Evolutionary conservation across 805 yeast species (phyloP), one percentile per base, ranked within the genome.

Genomic region (Clavispora carvajalis): DNA sequence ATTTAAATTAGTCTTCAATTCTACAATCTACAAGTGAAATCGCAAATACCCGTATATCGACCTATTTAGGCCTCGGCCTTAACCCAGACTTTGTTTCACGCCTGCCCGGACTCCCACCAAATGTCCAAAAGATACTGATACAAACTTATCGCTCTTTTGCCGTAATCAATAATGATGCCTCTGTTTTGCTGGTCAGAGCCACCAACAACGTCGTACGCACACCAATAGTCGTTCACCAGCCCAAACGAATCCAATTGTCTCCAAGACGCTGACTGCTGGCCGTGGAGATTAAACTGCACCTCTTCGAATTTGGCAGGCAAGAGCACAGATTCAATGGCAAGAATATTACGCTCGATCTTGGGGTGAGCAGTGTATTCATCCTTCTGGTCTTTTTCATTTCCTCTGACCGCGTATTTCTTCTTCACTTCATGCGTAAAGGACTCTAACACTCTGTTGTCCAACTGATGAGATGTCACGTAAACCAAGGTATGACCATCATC

Each of bases 381-480:
- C 12, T 21, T 30, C 9, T 44, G 36, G 2, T 46, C 34, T 23
- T 24, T 17, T 28, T 33, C 22, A 12, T 22, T 37, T 2, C 15
- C 12, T n/a, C 17, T 26, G n/a, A 41, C 16, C 12, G 44, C 40
- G 33, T 43, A 57, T 41, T 52, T 60, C 6, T 34, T 41, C 23
- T 35, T 23, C 21, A 61, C 37, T 17, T 42, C 53, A 4, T 33
- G 25, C 16, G 43, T 40, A 40, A 60, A 54, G 3, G 38, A 49
- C 12, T 47, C 39, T 17, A 50, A 40, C 16, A 52, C 25, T 51
- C 57, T 55, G 33, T 60, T 62, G 36, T 64, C 65, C n/a, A 63
- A 48, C 43, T 65, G 71, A 43, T 62, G 66, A 3, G 60, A 46
- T 4, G 70, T 63, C 7, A 60, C 54, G 40, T 62, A 65, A 8